Percentiles rank a stretch among this genome's conserved stretches.
phyloP scores from a whole-genome alignment of 1,284 basidiomycete species.

The Ceratobasidium sp. region DNA sequence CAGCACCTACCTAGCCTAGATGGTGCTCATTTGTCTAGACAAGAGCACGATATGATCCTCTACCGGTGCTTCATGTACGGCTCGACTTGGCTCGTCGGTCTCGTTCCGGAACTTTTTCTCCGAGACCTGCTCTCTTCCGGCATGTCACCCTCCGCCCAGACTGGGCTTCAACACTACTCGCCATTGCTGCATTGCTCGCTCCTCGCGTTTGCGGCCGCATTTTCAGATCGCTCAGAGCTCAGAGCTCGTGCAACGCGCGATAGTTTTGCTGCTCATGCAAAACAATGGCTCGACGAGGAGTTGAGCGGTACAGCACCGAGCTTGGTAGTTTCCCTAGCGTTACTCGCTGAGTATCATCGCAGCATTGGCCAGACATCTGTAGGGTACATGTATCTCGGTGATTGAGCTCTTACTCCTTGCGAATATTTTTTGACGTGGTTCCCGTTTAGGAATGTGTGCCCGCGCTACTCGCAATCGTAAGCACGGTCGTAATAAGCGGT shows the following conservation, averaged over 20 bases:
- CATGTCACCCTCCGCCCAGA: neutral
- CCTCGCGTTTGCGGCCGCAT: constrained; percentile 12
- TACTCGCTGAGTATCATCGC: constrained; percentile 23
- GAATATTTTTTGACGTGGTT: neutral
- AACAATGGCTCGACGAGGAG: constrained; percentile 27
- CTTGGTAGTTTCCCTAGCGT: constrained; percentile 4
- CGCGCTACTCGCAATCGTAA: no score
- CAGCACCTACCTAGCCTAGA: neutral
- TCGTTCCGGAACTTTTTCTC: constrained; percentile 1
- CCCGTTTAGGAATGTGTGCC: no score
- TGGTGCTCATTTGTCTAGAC: neutral
- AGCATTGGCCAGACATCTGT: constrained; percentile 19
- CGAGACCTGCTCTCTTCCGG: constrained; percentile 15
- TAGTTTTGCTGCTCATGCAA: constrained; percentile 23
- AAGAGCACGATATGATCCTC: constrained; percentile 1
- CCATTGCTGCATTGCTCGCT: constrained; percentile 24
- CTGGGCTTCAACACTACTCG: neutral
- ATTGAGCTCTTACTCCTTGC: neutral
- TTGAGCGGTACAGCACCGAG: constrained; percentile 2
- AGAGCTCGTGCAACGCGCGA: neutral
- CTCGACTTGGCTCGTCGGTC: constrained; percentile 12
- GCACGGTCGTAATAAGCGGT: neutral
- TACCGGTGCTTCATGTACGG: constrained; percentile 17
- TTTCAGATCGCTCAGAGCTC: neutral
- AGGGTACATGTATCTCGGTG: constrained; percentile 35